Evolutionary conservation across 352 stramenopile genomes (phyloP), one percentile per base, ranked within the genome.

Genomic region (Halophytophthora batemanensis): DNA sequence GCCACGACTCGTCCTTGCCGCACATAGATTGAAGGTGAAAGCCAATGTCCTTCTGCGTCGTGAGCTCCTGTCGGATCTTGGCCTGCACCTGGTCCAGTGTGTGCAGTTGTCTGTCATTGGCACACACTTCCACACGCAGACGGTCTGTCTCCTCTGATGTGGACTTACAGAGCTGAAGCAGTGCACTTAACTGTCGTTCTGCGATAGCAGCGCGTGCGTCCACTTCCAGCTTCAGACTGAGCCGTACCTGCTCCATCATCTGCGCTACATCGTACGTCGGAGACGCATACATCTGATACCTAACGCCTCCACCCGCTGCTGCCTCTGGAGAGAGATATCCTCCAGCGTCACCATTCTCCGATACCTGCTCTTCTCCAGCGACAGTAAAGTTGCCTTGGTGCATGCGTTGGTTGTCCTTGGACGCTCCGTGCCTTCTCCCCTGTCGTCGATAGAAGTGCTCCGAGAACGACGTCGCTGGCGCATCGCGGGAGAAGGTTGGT

Each of bases 1-100:
- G 77, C 79, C 83, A 94, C 17, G 81, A 84, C 50, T 91, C 81
- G 58, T 94, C 83, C 51, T 90, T 94, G n/a, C 80, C 83, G 34
- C 74, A 88, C 64, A 91, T 73, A 0, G 77, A 87, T 61, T 92
- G 79, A 34, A 94, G 51, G 36, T 94, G 77, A 52, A 86, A 91
- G 13, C 72, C 69, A 29, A 92, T 88, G 25, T 90, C 81, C 21
- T 92, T 89, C 53, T 92, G 82, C 1, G 80, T 90, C 17, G 79
- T 90, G 12, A 90, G 66, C 42, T 91, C 81, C 49, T 92, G 76
- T 7, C 78, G 71, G 25, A 91, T 66, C 40, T 94, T 90, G 7
- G 72, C 58, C 34, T 94, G 83, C 7, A 81, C 73, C 35, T 90
- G 81, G 53, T 91, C 79, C 3, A 93, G 41, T 5, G 80, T 86